Percentiles rank a stretch among this genome's conserved stretches.
phyloP scores from a whole-genome alignment of 23 red algal genomes.

The Gracilaria domingensis region DNA sequence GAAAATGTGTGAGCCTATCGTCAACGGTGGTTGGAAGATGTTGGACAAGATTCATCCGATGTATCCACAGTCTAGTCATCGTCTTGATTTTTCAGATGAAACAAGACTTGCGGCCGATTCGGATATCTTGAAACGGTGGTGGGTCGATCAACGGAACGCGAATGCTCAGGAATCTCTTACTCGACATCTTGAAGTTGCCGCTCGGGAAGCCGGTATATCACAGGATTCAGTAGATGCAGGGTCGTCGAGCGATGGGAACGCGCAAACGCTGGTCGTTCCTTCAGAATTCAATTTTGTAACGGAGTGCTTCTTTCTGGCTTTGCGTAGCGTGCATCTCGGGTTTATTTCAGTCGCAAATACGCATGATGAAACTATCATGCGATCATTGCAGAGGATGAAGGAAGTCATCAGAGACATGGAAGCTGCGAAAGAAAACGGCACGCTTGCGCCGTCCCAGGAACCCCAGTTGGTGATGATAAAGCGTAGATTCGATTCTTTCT shows the following conservation, averaged over 20 bases:
- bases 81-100: conserved; percentile 87
- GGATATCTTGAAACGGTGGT: conserved; percentile 75
- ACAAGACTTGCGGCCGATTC: conserved; percentile 90
- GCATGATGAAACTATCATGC: conserved; percentile 86
- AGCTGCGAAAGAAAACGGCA: conserved; percentile 41
- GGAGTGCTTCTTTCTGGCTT: conserved; percentile 91
- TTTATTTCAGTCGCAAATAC: conserved; percentile 76
- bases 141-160: conserved; percentile 81
- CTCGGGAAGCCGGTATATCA: conserved; percentile 45
- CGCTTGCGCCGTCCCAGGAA: conserved; percentile 60
- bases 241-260: neutral
- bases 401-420: conserved; percentile 84
- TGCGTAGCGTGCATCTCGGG: conserved; percentile 80
- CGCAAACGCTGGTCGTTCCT: neutral
- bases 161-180: conserved; percentile 87
- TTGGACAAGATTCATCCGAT: conserved; percentile 83
- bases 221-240: conserved; percentile 25
- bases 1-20: conserved; percentile 82
- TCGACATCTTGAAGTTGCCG: conserved; percentile 57
- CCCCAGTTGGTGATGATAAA: conserved; percentile 66
- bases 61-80: conserved; percentile 74
- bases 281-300: conserved; percentile 88
- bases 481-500: conserved; percentile 62
- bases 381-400: conserved; percentile 69
- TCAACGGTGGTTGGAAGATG: conserved; percentile 84